Evolutionary conservation across 2,329 filamentous ascomycete species (phyloP), one percentile per base, ranked within the genome.

Genomic region (Grosmannia huntii): DNA sequence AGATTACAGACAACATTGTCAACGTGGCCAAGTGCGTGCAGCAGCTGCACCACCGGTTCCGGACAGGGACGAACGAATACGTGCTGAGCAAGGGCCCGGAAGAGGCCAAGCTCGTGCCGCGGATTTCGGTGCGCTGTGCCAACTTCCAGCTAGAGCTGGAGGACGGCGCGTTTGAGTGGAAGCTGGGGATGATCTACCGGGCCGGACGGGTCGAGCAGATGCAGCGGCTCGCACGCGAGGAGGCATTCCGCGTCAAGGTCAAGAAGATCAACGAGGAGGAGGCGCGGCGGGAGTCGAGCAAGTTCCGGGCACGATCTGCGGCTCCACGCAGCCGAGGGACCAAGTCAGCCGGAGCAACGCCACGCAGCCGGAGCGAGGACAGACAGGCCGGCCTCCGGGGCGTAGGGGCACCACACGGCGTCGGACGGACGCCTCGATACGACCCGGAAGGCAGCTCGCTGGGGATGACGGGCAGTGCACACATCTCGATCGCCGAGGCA

Each of bases 151-250:
- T 99, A 60, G 92, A 97, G 67, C 77, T 99, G 41, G 94, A 99
- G 71, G 94, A 99, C 68, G 92, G 94, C 55, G 86, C 89, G 0
- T 99, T 99, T 66, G 94, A 99, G 69, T 99, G 91, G 89, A 97
- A 96, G 68, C 76, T 99, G 11, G 90, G 91, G 19, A 85, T 90
- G 67, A 99, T 99, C 56, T 99, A 97, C 69, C 85, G 92, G 36
- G 83, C 89, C 52, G 94, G 95, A 0, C 78, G 92, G 23, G 76
- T 91, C 58, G 94, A 99, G 70, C 92, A 97, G 70, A 85, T 86
- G 68, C 94, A 97, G 70, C 82, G 94, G 23, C 75, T 95, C 57
- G 91, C 92, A 5, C 84, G 94, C 50, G 90, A 96, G 69, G 90
- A 95, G 63, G 92, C 92, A 0, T 97, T 95, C 71, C 77, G 84